Evolutionary conservation across 1,284 basidiomycete genomes (phyloP).

Genomic region (Fomitopsis palustris): DNA sequence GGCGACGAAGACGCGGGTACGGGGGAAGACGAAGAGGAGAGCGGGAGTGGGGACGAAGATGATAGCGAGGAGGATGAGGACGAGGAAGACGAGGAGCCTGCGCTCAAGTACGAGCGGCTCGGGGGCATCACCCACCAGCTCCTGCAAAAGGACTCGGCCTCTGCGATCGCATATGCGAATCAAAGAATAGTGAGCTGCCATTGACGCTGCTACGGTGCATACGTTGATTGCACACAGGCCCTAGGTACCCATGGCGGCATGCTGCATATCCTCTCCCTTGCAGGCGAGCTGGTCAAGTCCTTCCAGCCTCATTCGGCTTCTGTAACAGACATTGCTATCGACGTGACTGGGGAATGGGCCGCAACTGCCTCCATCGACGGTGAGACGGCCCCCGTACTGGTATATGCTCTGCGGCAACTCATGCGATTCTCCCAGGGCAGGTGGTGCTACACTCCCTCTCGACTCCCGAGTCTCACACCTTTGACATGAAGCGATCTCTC

Average conservation of each 20-base stretch:
- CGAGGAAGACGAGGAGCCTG: conserved; percentile 77
- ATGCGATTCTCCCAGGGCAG: conserved; percentile 57
- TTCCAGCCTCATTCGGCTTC: conserved; percentile 93
- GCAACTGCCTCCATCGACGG: conserved; percentile 95
- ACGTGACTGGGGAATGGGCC: conserved; percentile 85
- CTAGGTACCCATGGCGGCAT: conserved; percentile 92
- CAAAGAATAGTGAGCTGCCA: conserved; percentile 63
- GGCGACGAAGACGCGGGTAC: background rate
- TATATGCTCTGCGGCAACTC: background rate
- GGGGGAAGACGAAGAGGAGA: conserved; percentile 2
- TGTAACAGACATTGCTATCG: conserved; percentile 83
- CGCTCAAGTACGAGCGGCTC: conserved; percentile 88
- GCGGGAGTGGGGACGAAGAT: conserved; percentile 12
- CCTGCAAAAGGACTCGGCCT: conserved; percentile 87
- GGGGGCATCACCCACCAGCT: conserved; percentile 74
- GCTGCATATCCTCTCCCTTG: conserved; percentile 81
- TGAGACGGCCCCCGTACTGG: conserved; percentile 33
- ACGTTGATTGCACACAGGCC: conserved; percentile 43
- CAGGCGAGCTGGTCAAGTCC: conserved; percentile 84
- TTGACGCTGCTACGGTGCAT: background rate
- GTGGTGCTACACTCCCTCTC: conserved; percentile 86
- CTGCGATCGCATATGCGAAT: conserved; percentile 75
- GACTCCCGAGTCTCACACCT: conserved; percentile 80
- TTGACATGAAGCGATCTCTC: conserved; percentile 93
- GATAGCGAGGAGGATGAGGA: conserved; percentile 42